Conservation (phyloP, 2,329 filamentous ascomycete genomes). For the Talaromyces sp. region DNA sequence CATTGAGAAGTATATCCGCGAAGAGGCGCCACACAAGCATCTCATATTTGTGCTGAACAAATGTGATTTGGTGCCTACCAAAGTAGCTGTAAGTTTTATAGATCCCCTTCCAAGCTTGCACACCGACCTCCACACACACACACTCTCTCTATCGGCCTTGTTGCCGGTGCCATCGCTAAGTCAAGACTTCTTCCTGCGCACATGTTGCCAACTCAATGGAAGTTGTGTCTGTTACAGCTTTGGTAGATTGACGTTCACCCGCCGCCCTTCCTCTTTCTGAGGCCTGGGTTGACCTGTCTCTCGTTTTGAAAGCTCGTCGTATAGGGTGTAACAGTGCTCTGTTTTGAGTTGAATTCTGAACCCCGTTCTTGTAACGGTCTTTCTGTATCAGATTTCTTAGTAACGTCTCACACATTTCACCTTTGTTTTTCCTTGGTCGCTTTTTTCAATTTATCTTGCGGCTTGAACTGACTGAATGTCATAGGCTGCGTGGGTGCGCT, state of each 20-base stretch:
- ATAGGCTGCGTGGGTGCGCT: slow-evolving; percentile 88
- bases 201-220: slow-evolving; percentile 60
- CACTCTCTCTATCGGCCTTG: slow-evolving; percentile 22
- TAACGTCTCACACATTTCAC: slow-evolving; percentile 85
- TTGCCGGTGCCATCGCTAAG: slow-evolving; percentile 65
- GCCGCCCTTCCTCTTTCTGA: slow-evolving; percentile 61
- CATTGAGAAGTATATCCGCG: slow-evolving; percentile 87
- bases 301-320: slow-evolving; percentile 86
- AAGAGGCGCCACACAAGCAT: slow-evolving; percentile 95
- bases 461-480: slow-evolving; percentile 23
- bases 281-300: slow-evolving; percentile 61
- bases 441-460: slow-evolving; percentile 16
- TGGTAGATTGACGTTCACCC: slow-evolving; percentile 88
- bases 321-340: slow-evolving; percentile 74
- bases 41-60: slow-evolving; percentile 87
- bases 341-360: slow-evolving; percentile 95
- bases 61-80: slow-evolving; percentile 86
- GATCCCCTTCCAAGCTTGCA: slow-evolving; percentile 4
- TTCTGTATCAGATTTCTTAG: slow-evolving; percentile 88
- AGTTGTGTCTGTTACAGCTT: slow-evolving; percentile 94
- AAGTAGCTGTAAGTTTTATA: slow-evolving; percentile 77
- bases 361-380: slow-evolving; percentile 51
- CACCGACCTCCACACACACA: neutral
- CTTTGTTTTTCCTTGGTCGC: neutral
- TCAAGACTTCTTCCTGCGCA: slow-evolving; percentile 71